Evolutionary conservation across 2,329 filamentous ascomycete genomes (phyloP), one percentile per base, ranked within the genome.

Genomic region (Ceratocystiopsis sp.): DNA sequence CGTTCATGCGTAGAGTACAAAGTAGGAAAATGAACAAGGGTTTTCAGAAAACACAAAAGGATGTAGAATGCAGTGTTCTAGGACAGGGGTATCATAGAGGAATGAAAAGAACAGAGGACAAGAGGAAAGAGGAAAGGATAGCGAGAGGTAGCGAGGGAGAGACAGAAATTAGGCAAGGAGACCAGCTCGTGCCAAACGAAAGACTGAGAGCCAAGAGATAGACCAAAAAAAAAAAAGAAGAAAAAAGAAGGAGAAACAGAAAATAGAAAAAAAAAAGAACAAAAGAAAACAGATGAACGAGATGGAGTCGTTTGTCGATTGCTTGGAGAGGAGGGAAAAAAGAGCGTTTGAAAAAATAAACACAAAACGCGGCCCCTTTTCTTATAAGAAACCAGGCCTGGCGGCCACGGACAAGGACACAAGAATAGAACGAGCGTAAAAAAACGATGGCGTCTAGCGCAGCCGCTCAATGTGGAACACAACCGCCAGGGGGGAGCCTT

Each of bases 101-200:
- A 15, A 21, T 21, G 36, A 40, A 25, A 33, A 34, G 34, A 42
- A 19, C 13, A 32, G 29, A 36, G 12, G 21, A 14, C 18, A 18
- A 29, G 11, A 33, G 32, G 11, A 29, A 4, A 37, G 15, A 25
- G 29, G 16, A 34, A 34, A 37, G 35, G n/a, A n/a, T n/a, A n/a
- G 40, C 11, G 19, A 42, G 16, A 19, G 38, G 11, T 11, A 3
- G 40, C 41, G 34, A 37, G 21, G 29, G 34, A 42, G 15, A 43
- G 16, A 42, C 21, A 13, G 35, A 16, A 35, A 29, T 29, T 29
- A 29, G 25, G 19, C n/a, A 44, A 42, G 19, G 13, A 15, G 38
- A 50, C 52, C 50, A 42, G 54, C 54, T 63, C 60, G 61, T 63
- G 54, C 64, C 60, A 64, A 65, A 63, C 60, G 59, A 39, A 54